Evolutionary conservation across 495 filamentous ascomycete species (phyloP), one percentile per base, ranked within the genome.

Genomic region (Penicillium atrosanguineum): DNA sequence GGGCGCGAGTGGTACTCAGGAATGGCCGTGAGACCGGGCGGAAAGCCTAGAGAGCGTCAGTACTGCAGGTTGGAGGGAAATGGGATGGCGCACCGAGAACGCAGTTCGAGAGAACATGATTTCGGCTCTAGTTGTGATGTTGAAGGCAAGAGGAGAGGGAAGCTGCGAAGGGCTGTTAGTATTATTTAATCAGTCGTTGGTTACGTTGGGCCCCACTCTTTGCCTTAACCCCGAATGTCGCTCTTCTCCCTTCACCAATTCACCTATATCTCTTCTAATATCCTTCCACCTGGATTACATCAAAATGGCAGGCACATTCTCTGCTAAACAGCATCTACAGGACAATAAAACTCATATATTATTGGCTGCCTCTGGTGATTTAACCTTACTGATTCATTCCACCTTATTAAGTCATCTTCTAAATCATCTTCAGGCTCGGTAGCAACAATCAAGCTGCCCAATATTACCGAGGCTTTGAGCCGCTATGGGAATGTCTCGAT

Each of bases 401-500:
- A 41, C 6, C 14, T 12, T 28, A 21, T 28, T n/a, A 49, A 41
- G 3, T 34, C 3, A 34, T 15, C 5, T 29, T 31, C 12, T 0
- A 46, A 48, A 11, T 18, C 6, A 41, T 26, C 18, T 14, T 11
- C n/a, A 51, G 48, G 90, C 36, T 86, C 82, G 18, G 91, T 96
- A 34, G 93, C 92, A 43, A 91, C 91, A 8, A 94, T 96, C 71
- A 97, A 97, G 62, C 79, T 97, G 25, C 88, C 88, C 6, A 76
- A 79, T 50, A 91, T 96, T 48, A 65, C 87, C 44, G 49, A 73
- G 11, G 69, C 83, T 1, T 78, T 96, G 6, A 72, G 77, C 46
- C 52, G 64, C n/a, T 57, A 67, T 29, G 57, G 39, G 7, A 77
- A 80, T 53, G 78, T 95, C 38, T 87, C 86, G 26, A 87, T 96